Base-by-base conservation (phyloP, 352 stramenopile species). In the Phytophthora foliorum region DNA sequence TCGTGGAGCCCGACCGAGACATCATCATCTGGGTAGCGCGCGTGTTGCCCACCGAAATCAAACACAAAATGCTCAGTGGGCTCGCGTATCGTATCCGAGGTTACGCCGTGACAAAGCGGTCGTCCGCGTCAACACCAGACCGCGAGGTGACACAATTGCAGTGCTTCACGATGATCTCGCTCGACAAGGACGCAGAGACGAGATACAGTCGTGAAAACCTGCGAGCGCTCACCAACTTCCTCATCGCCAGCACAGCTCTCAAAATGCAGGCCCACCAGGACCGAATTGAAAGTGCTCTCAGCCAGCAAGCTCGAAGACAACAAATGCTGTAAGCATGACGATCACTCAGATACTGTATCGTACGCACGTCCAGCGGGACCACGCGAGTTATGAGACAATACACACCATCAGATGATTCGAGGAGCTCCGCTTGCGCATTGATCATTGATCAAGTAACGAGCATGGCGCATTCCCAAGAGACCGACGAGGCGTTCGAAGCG, bases 241-340 rank as follows among this genome's bases (percentile, higher is more conserved):
- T 66, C 1, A 58, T 64, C 10, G 52, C 32, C 21, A 31, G 57
- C 17, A 56, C 66, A 16, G 46, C 34, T 0, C 38, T 49, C 6
- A 74, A 69, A 25, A 67, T 63, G 10, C 11, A 34, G 22, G 29
- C 55, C 13, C 53, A 70, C 21, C 58, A 51, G 9, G 42, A 67
- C 1, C 41, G 61, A 4, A 75, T 75, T 16, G 36, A 65, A 25
- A 63, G 63, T 24, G 61, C 53, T 19, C 31, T 70, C 7, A 61
- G 25, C 19, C 54, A 67, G 34, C 32, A 63, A 50, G 58, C 52
- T 42, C 36, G 16, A n/a, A 14, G 10, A 39, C 34, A n/a, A 42
- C 36, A 42, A 7, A 19, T 10, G n/a, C n/a, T n/a, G n/a, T n/a
- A n/a, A 42, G 17, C 29, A 34, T 32, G 9, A 34, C 27, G 5